Evolutionary conservation across 2,329 filamentous ascomycete genomes (phyloP).

Genomic region (Sporothrix euskadiensis): DNA sequence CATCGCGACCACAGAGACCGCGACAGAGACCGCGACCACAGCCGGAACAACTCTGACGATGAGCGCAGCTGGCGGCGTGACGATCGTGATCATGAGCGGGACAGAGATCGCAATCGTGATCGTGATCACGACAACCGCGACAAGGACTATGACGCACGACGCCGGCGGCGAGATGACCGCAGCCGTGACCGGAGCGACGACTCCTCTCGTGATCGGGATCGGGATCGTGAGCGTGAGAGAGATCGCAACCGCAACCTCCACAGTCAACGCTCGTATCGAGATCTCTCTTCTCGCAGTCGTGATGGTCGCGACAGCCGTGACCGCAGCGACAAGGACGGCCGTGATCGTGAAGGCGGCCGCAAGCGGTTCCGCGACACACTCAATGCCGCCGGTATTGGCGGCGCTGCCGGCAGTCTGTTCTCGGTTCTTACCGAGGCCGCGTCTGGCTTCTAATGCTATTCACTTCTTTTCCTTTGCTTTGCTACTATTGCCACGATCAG

Average conservation of each 20-base stretch:
- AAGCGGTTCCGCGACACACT: conserved; percentile 53
- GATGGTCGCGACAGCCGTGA: conserved; percentile 21
- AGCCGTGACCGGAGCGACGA: conserved; percentile 38
- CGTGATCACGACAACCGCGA: conserved; percentile 32
- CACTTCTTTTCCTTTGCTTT: neutral
- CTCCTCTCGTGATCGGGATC: conserved; percentile 36
- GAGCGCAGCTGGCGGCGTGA: conserved; percentile 33
- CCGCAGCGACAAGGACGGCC: conserved; percentile 18
- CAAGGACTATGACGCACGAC: conserved; percentile 12
- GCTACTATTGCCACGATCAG: conserved; percentile 7
- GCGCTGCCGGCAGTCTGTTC: conserved; percentile 60
- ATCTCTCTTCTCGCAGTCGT: neutral
- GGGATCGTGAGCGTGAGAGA: conserved; percentile 35
- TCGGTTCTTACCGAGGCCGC: conserved; percentile 61
- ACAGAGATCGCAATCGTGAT: conserved; percentile 37
- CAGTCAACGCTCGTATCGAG: conserved; percentile 26
- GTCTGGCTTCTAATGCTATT: conserved; percentile 33
- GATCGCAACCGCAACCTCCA: conserved; percentile 38
- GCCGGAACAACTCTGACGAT: conserved; percentile 40
- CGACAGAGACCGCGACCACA: conserved; percentile 37
- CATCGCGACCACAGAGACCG: conserved; percentile 25
- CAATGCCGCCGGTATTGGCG: conserved; percentile 60
- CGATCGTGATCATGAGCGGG: conserved; percentile 35
- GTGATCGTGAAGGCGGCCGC: conserved; percentile 38
- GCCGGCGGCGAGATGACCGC: conserved; percentile 16